Evolutionary conservation across 1,284 basidiomycete genomes (phyloP), one percentile per base, ranked within the genome.

Genomic region (Thelephora terrestris): DNA sequence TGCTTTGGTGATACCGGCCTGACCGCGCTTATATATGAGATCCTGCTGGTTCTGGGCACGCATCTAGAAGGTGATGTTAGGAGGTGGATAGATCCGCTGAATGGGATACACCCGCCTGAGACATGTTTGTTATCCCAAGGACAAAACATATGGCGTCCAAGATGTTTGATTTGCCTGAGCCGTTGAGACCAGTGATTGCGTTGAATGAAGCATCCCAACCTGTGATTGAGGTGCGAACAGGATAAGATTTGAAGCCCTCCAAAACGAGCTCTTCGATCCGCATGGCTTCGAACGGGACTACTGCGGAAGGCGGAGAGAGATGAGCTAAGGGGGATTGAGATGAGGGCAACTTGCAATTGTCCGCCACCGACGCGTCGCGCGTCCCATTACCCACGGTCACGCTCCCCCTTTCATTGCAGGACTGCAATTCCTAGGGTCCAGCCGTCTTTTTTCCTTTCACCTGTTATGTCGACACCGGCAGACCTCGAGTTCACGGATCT

Each of bases 161-260:
- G 57, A 98, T 96, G 68, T 98, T 99, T 52, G 92, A 95, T 71
- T 97, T 96, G 55, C 93, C 92, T 0, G 85, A 87, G 5, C 86
- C 93, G 68, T 97, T 96, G 56, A 97, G 78, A 46, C 94, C 93
- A 1, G 94, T 98, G 67, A 97, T 97, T 12, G 94, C 94, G 64
- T 97, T 97, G 78, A 97, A 97, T 14, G 91, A 95, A 9, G 90
- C 70, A 63, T 97, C 93, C 84, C 93, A 98, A 56, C 92, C 93
- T 0, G 85, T 86, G 51, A 98, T 95, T 60, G 89, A 87, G 0
- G 94, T 97, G 38, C 94, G 80, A 27, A 93, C 91, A 17, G 94
- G 93, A 61, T 98, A 97, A 16, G 93, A 97, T 68, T 98, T 98
- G 77, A 94, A 94, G 46, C 91, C 86, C 65, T 90, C 86, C 43